phyloP scores from a whole-genome alignment of 2,329 filamentous ascomycete species.

The Davidsoniella neocaledoniae region DNA sequence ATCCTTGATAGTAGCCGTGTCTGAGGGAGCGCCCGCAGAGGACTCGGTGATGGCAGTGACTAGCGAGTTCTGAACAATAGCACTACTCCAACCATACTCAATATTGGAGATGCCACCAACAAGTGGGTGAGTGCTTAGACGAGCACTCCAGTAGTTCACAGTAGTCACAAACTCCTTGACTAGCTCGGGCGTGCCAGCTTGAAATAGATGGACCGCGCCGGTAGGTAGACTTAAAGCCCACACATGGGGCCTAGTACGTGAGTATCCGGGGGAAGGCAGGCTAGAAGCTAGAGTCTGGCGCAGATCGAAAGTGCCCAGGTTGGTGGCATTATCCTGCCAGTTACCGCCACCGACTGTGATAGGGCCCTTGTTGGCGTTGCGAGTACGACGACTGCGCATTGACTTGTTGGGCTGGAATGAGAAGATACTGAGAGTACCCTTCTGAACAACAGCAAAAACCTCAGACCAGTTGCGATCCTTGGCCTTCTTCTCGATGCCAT shows the following conservation, averaged over 20 bases:
- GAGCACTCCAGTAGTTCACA: slow-evolving; percentile 94
- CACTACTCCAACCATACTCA: slow-evolving; percentile 91
- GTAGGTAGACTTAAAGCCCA: slow-evolving; percentile 87
- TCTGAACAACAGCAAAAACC: slow-evolving; percentile 90
- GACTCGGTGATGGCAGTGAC: slow-evolving; percentile 31
- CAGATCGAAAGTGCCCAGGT: slow-evolving; percentile 70
- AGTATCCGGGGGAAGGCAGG: slow-evolving; percentile 82
- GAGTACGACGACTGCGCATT: slow-evolving; percentile 42
- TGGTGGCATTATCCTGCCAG: slow-evolving; percentile 94
- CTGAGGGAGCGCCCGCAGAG: slow-evolving; percentile 13
- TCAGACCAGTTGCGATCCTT: slow-evolving; percentile 92
- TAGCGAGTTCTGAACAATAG: slow-evolving; percentile 49
- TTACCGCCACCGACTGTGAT: slow-evolving; percentile 84
- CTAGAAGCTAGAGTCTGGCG: slow-evolving; percentile 83
- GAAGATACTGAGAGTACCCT: slow-evolving; percentile 85
- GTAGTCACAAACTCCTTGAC: slow-evolving; percentile 86
- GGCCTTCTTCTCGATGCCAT: slow-evolving; percentile 75
- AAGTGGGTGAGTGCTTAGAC: slow-evolving; percentile 82
- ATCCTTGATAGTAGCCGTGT: slow-evolving; percentile 23
- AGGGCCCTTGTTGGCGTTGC: slow-evolving; percentile 27
- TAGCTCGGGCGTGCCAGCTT: slow-evolving; percentile 89
- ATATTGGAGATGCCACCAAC: slow-evolving; percentile 90
- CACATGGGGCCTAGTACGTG: slow-evolving; percentile 74
- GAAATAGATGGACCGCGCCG: slow-evolving; percentile 93
- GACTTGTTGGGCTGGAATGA: slow-evolving; percentile 78